phyloP scores from a whole-genome alignment of 495 filamentous ascomycete species.

The Hypoxylon fuscum region DNA sequence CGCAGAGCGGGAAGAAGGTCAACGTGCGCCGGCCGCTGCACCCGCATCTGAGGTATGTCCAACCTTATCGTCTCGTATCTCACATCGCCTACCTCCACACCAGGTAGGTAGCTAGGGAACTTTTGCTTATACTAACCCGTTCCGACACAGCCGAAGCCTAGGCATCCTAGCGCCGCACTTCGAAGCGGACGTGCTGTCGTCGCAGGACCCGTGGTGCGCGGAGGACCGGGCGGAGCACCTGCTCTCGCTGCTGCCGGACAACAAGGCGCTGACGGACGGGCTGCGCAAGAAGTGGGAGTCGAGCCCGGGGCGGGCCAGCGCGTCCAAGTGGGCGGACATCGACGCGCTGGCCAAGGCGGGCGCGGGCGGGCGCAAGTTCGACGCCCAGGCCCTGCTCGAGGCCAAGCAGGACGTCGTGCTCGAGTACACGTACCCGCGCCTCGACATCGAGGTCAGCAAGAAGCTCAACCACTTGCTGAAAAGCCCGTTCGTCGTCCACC shows the following conservation, averaged over 20 bases:
- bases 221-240: conserved; percentile 76
- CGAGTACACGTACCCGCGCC: conserved; percentile 97
- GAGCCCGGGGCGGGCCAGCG: conserved; percentile 75
- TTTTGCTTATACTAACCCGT: too few relatives aligned
- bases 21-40: conserved; percentile 87
- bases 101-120: conserved; percentile 10
- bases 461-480: conserved; percentile 98
- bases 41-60: conserved; percentile 77
- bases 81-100: not conserved
- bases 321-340: conserved; percentile 92
- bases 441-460: conserved; percentile 96
- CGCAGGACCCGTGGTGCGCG: conserved; percentile 95
- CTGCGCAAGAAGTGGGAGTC: conserved; percentile 91
- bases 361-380: conserved; percentile 70
- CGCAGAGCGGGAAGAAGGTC: conserved; percentile 85
- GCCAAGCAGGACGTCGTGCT: conserved; percentile 93
- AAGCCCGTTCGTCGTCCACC: conserved; percentile 94
- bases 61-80: not conserved
- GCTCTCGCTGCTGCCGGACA: conserved; percentile 81
- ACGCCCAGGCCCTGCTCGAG: conserved; percentile 74
- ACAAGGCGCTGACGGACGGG: conserved; percentile 72
- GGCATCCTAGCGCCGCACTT: conserved; percentile 75
- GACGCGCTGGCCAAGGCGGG: conserved; percentile 80
- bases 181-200: conserved; percentile 76
- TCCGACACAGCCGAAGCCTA: conserved; percentile 86